phyloP scores from a whole-genome alignment of 352 stramenopile genomes.

The Ophiocytium majus region DNA sequence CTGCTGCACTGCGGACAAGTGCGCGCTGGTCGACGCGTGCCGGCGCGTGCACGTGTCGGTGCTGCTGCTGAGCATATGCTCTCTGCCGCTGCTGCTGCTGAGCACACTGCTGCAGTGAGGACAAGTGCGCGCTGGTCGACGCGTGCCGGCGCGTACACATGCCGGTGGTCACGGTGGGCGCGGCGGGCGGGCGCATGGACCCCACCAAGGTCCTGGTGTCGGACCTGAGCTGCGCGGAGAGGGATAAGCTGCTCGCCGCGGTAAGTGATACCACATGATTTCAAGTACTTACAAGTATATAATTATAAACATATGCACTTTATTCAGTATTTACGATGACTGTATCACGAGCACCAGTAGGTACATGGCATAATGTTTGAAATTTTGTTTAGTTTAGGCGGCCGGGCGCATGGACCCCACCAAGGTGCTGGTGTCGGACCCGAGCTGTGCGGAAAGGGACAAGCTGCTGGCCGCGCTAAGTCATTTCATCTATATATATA shows the following conservation, averaged over 20 bases:
- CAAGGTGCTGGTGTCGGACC: conserved; percentile 52
- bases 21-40: neutral
- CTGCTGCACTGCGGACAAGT: conserved; percentile 11
- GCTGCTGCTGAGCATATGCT: too few relatives aligned
- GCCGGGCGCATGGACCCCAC: conserved; percentile 65
- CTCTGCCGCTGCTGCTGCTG: too few relatives aligned
- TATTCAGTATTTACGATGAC: too few relatives aligned
- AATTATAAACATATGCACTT: too few relatives aligned
- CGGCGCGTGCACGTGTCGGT: conserved; percentile 56
- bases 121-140: conserved; percentile 11
- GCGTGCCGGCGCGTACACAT: conserved; percentile 26
- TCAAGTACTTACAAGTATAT: too few relatives aligned
- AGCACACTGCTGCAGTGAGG: too few relatives aligned
- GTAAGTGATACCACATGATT: too few relatives aligned
- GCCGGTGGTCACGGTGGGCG: conserved; percentile 66
- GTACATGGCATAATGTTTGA: too few relatives aligned
- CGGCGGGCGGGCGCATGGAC: conserved; percentile 64
- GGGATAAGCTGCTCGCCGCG: conserved; percentile 61
- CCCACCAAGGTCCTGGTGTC: conserved; percentile 56
- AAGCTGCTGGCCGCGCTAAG: conserved; percentile 54
- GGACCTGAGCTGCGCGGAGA: conserved; percentile 61
- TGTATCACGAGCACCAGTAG: too few relatives aligned
- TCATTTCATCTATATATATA: too few relatives aligned
- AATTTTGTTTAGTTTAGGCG: too few relatives aligned
- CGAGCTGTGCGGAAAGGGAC: conserved; percentile 61